phyloP scores from a whole-genome alignment of 768 basidiomycete species.

The Suillus luteus region DNA sequence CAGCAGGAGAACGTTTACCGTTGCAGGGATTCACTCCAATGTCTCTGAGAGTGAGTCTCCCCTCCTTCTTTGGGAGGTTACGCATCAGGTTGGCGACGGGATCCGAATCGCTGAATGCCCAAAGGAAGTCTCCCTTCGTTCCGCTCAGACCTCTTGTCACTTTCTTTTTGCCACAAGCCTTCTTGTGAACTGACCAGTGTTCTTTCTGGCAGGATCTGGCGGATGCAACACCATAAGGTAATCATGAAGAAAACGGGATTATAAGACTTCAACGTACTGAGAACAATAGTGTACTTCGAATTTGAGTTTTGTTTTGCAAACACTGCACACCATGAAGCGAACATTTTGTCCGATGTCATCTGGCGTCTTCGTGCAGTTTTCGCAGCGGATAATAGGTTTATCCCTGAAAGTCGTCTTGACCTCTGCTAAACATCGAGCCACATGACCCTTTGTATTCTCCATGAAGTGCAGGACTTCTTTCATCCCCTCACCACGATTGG shows the following conservation, averaged over 20 bases:
- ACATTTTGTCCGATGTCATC: constrained; percentile 17
- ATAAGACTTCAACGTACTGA: constrained; percentile 4
- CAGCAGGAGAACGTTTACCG: constrained; percentile 17
- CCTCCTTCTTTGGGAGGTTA: not conserved
- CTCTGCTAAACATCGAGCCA: not conserved
- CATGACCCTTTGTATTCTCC: constrained; percentile 1
- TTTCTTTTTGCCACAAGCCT: constrained; percentile 22
- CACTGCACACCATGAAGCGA: constrained; percentile 27
- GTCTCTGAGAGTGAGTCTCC: not conserved
- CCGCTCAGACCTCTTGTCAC: constrained; percentile 21
- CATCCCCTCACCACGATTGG: not conserved
- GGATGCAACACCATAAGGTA: not conserved
- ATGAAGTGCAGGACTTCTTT: constrained; percentile 3
- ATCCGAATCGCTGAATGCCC: constrained; percentile 8
- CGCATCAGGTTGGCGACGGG: constrained; percentile 11
- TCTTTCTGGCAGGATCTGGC: constrained; percentile 20
- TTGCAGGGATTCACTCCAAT: constrained; percentile 17
- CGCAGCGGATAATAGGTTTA: constrained; percentile 23
- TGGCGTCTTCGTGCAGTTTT: constrained; percentile 21
- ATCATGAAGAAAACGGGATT: not conserved
- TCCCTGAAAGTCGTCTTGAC: constrained; percentile 7
- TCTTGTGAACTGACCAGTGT: constrained; percentile 22
- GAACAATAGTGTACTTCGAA: constrained; percentile 26
- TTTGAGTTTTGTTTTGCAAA: constrained; percentile 21
- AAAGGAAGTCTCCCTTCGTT: constrained; percentile 20